Base-by-base conservation (phyloP, 441 rosid species). In the Viola pubescens region DNA sequence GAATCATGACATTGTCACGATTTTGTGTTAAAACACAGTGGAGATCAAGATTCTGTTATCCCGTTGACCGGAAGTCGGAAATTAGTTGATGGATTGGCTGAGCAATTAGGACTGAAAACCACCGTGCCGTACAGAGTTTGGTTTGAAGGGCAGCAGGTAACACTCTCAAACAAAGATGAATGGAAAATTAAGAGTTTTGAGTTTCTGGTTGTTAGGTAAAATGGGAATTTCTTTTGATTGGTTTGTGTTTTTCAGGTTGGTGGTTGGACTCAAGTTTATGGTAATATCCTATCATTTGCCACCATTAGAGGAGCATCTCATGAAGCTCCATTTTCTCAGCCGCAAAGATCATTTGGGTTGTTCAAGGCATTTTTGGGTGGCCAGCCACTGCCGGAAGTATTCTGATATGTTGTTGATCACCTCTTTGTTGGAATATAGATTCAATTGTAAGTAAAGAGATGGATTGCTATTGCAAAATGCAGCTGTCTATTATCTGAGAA, bases 221-320 rank as follows among this genome's bases (percentile, higher is more conserved):
- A 26, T 26, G 34, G 34, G 9, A 26, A 26, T 26, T 26, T 26
- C 34, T 19, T 8, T 16, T 12, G 19, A 7, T 37, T 19, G 41
- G 7, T 34, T 13, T 9, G 67, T 66, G 34, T 37, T 53, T 66
- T 70, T 74, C 73, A 92, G 98, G 98, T 92, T 41, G 98, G 97
- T n/a, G 97, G 98, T 46, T 89, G 98, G 98, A 92, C 98, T 63
- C 95, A 89, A 74, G 98, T 87, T 56, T 86, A 87, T 60, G 91
- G 92, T 4, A 70, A 83, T 60, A 64, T 84, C 56, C 68, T 92
- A 62, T 80, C 97, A 4, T 92, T 87, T 74, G 97, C 98, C 38
- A 92, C 98, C 48, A 86, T 89, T 38, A 76, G 98, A 83, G 97
- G 98, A 75, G 97, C 97, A 58, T 81, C 98, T 6, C 98, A 92